Evolutionary conservation across 768 basidiomycete species (phyloP).

Genomic region (Plicaturopsis crispa): DNA sequence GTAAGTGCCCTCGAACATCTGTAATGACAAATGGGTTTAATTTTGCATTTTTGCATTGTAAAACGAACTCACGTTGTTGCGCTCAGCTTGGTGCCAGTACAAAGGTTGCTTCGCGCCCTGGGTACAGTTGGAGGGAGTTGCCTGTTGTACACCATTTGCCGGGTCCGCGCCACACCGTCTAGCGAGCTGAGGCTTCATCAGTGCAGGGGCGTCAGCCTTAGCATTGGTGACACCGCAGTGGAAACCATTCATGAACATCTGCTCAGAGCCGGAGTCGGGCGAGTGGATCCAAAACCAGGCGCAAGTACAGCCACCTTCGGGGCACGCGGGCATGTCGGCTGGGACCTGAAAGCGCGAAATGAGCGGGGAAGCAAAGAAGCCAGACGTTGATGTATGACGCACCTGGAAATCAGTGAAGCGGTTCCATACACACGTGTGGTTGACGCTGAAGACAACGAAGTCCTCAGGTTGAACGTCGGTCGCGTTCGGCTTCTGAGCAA

Average conservation of each 20-base stretch:
- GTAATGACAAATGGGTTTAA: constrained; percentile 1
- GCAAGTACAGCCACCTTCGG: constrained; percentile 57
- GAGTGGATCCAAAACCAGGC: constrained; percentile 73
- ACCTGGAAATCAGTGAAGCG: constrained; percentile 60
- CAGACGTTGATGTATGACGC: too few relatives aligned
- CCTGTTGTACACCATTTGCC: too few relatives aligned
- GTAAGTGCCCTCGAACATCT: constrained; percentile 61
- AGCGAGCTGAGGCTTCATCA: constrained; percentile 50
- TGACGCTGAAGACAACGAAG: constrained; percentile 68
- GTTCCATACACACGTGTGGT: constrained; percentile 70
- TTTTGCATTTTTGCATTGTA: neutral
- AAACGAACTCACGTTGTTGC: constrained; percentile 45
- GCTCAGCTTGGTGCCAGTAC: constrained; percentile 60
- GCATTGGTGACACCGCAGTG: constrained; percentile 53
- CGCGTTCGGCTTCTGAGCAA: constrained; percentile 64
- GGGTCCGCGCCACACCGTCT: constrained; percentile 61
- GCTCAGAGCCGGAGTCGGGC: constrained; percentile 50
- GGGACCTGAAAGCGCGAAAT: too few relatives aligned
- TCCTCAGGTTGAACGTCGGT: constrained; percentile 53
- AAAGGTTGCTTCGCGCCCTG: constrained; percentile 61
- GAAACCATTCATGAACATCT: constrained; percentile 76
- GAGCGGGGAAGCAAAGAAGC: too few relatives aligned
- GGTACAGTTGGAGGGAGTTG: constrained; percentile 59
- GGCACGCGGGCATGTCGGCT: constrained; percentile 58
- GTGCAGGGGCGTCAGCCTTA: constrained; percentile 38